These are phyloP conservation scores for Ceratocystis colombiana DNA, from an alignment of 2,329 filamentous ascomycete species.

Conservation along the genomic window DNA sequence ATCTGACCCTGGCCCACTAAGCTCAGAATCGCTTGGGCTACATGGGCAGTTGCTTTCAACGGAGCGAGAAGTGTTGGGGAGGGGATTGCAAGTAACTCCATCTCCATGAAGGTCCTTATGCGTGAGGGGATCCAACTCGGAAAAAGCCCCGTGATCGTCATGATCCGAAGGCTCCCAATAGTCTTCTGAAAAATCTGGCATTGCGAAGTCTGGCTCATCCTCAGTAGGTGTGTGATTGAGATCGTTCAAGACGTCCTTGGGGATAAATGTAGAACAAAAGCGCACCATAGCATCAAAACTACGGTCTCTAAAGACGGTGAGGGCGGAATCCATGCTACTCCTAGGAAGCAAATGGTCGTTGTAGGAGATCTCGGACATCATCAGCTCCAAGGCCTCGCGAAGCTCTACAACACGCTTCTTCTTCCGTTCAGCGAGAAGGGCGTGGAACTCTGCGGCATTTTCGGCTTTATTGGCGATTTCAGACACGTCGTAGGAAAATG, in stretches of 20 bases:
- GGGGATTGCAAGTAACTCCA: neutral
- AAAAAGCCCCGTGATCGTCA: neutral
- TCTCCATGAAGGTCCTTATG: neutral
- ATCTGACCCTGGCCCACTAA: neutral
- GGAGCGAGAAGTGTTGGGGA: neutral
- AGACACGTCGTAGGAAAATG: conserved; percentile 5
- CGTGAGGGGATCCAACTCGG: neutral
- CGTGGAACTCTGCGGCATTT: neutral
- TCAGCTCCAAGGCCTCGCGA: neutral
- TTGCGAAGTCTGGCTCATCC: neutral
- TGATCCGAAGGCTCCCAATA: neutral
- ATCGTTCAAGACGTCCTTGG: conserved; percentile 2
- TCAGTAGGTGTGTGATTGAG: neutral
- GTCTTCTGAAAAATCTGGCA: conserved; percentile 5
- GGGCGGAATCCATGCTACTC: conserved; percentile 5
- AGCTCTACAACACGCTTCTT: conserved; percentile 7
- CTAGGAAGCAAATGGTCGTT: neutral
- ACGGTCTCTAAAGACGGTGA: conserved; percentile 8
- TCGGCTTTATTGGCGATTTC: conserved; percentile 8
- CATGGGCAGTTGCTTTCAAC: neutral
- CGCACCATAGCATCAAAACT: conserved; percentile 14
- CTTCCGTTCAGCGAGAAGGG: conserved; percentile 2
- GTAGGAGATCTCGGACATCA: conserved; percentile 1
- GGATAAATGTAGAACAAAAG: neutral
- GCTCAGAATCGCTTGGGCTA: neutral